Percentiles rank a stretch among this genome's conserved stretches.
Evolutionary conservation across 352 stramenopile genomes (phyloP).

Genomic region (Pythium phragmitis): DNA sequence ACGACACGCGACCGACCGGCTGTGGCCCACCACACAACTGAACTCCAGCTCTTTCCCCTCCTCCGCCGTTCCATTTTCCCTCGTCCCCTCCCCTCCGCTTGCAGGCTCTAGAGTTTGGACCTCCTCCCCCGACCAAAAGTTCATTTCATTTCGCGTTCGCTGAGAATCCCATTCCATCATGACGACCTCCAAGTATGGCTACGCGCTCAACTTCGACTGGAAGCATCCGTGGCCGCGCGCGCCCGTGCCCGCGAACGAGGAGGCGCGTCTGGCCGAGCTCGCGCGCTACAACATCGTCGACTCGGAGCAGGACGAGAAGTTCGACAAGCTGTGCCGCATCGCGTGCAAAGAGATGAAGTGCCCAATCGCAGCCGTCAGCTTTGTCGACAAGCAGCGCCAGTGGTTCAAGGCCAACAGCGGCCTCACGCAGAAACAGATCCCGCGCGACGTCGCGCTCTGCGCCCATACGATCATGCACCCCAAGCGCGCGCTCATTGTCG

Average conservation of each 20-base stretch:
- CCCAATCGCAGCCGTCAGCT: slow-evolving; percentile 81
- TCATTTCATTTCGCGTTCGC: slow-evolving; percentile 19
- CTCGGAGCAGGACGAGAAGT: slow-evolving; percentile 81
- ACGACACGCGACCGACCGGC: slow-evolving; percentile 7
- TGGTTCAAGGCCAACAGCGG: slow-evolving; percentile 88
- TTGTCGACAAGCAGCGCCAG: slow-evolving; percentile 86
- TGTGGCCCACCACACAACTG: background rate
- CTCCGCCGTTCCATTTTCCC: background rate
- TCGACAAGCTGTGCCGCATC: slow-evolving; percentile 86
- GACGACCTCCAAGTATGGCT: slow-evolving; percentile 58
- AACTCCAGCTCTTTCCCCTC: slow-evolving; percentile 2
- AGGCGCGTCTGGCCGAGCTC: slow-evolving; percentile 64
- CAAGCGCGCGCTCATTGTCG: slow-evolving; percentile 75
- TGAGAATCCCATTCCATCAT: slow-evolving; percentile 1
- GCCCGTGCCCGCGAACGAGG: slow-evolving; percentile 68
- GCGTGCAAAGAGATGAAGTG: slow-evolving; percentile 90
- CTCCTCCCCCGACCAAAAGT: background rate
- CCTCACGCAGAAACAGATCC: slow-evolving; percentile 83
- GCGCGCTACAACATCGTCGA: slow-evolving; percentile 76
- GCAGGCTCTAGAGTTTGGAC: background rate
- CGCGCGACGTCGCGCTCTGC: slow-evolving; percentile 77
- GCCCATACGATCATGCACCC: slow-evolving; percentile 88
- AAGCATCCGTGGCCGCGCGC: slow-evolving; percentile 81
- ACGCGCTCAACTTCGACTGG: slow-evolving; percentile 83
- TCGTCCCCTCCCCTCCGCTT: background rate